These are phyloP conservation scores for Oehlia diaphana DNA, from an alignment of 192 early-diverging fungal species.

Conservation along the genomic window DNA sequence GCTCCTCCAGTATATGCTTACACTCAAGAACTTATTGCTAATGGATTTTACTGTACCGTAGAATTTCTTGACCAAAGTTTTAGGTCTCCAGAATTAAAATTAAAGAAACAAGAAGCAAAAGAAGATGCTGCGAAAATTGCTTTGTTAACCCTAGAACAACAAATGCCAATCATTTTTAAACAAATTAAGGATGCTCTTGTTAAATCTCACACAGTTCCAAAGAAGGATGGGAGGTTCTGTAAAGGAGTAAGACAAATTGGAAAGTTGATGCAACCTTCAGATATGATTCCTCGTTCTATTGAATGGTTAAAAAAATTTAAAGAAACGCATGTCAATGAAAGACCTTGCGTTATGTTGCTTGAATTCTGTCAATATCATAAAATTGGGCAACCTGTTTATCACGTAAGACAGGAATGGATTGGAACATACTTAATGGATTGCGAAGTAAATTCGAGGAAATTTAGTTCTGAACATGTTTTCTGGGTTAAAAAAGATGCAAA, in stretches of 20 bases:
- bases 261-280: background rate
- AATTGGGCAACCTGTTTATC: constrained; percentile 3
- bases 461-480: background rate
- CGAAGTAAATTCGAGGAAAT: background rate
- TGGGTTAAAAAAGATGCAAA: constrained; percentile 24
- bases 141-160: background rate
- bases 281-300: background rate
- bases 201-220: background rate
- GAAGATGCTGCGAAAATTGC: constrained; percentile 16
- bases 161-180: background rate
- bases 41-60: constrained; percentile 8
- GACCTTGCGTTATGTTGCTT: constrained; percentile 20
- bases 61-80: constrained; percentile 15
- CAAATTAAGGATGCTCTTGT: background rate
- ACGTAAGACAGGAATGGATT: background rate
- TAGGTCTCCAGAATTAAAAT: background rate
- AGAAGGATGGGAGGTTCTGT: background rate
- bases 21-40: background rate
- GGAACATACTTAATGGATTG: background rate
- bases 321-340: constrained; percentile 8
- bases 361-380: constrained; percentile 26
- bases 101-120: constrained; percentile 28
- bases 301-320: constrained; percentile 15
- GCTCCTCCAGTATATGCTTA: constrained; percentile 14
- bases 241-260: background rate